A percentile compares a stretch with the other conserved stretches of the same genome.
phyloP scores from a whole-genome alignment of 441 rosid species.

The Corymbia citriodora region DNA sequence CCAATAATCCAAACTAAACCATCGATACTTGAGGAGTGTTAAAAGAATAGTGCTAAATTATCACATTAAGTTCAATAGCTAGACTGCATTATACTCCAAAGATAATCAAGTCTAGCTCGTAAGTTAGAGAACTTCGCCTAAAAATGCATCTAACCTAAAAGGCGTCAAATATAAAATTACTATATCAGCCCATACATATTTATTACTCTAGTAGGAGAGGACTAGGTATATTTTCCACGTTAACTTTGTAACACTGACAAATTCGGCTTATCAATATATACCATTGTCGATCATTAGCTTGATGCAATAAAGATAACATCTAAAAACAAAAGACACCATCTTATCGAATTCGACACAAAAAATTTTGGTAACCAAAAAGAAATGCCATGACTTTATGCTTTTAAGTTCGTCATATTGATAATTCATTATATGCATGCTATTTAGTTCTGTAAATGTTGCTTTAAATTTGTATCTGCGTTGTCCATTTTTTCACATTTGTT shows the following conservation, averaged over 20 bases:
- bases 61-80: too few relatives aligned
- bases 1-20: neutral
- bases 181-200: neutral
- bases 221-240: neutral
- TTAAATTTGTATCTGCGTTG: neutral
- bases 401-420: neutral
- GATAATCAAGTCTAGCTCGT: too few relatives aligned
- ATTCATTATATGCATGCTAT: neutral
- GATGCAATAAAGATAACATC: neutral
- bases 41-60: too few relatives aligned
- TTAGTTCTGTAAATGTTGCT: neutral
- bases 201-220: neutral
- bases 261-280: neutral
- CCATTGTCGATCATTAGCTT: neutral
- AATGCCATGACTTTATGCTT: neutral
- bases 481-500: neutral
- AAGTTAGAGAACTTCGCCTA: too few relatives aligned
- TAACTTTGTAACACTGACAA: neutral
- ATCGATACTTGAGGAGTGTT: too few relatives aligned
- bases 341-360: too few relatives aligned
- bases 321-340: neutral
- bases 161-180: too few relatives aligned
- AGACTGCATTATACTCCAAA: too few relatives aligned
- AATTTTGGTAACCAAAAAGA: too few relatives aligned
- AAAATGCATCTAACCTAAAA: too few relatives aligned